Conservation (phyloP, 78 protist species). For the Polysphondylium violaceum region DNA sequence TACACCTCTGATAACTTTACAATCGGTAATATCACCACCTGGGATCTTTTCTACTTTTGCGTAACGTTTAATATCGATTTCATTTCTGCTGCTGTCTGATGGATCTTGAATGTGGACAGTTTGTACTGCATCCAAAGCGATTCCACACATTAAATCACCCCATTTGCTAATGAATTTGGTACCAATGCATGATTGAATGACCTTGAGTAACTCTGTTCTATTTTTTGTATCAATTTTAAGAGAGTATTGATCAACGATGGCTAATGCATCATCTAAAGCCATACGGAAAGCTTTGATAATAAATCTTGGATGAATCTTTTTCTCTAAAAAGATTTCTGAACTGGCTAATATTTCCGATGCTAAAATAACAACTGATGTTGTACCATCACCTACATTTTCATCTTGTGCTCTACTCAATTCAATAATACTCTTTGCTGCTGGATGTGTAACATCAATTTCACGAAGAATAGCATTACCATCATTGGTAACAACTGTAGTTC, state of each 20-base stretch:
- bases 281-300: conserved; percentile 89
- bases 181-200: conserved; percentile 90
- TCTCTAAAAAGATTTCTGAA: conserved; percentile 93
- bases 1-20: conserved; percentile 96
- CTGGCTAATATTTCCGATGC: conserved; percentile 93
- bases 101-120: conserved; percentile 85
- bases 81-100: conserved; percentile 85
- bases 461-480: conserved; percentile 99
- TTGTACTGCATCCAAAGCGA: conserved; percentile 99
- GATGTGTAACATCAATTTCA: conserved; percentile 99
- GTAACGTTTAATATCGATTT: conserved; percentile 98
- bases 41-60: conserved; percentile 99
- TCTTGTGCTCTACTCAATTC: conserved; percentile 98
- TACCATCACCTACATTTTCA: conserved; percentile 99
- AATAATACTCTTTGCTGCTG: conserved; percentile 98
- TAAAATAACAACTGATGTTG: conserved; percentile 98
- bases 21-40: conserved; percentile 98
- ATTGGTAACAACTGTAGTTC: conserved; percentile 96
- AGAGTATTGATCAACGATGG: conserved; percentile 80
- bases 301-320: conserved; percentile 93
- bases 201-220: conserved; percentile 76
- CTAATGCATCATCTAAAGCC: conserved; percentile 95
- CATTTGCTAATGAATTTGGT: conserved; percentile 94
- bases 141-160: conserved; percentile 89
- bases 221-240: conserved; percentile 87